Evolutionary conservation across 805 yeast species (phyloP).

Genomic region (Saccharomycopsis guyanensis): DNA sequence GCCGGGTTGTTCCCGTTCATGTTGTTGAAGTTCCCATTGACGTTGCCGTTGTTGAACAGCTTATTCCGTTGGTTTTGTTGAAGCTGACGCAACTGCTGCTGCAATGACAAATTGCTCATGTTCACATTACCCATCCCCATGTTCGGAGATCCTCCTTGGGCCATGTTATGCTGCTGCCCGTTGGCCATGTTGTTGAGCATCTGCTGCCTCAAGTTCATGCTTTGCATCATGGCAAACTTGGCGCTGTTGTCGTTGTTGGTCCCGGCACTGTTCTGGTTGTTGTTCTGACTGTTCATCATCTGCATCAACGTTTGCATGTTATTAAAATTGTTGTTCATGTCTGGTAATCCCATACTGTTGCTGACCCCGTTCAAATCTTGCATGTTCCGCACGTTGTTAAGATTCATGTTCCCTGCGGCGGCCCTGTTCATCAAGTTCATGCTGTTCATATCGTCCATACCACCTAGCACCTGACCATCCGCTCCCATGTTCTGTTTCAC

Average conservation of each 20-base stretch:
- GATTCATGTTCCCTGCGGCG: not conserved
- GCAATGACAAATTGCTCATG: not conserved
- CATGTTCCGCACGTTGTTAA: not conserved
- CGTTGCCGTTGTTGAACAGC: not conserved
- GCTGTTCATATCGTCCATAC: not conserved
- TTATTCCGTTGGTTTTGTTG: not conserved
- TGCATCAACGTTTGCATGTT: conserved; percentile 6
- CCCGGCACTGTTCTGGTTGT: not conserved
- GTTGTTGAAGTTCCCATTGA: not conserved
- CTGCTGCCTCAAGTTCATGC: not conserved
- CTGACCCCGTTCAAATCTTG: not conserved
- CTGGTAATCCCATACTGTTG: not conserved
- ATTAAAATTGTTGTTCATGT: conserved; percentile 3
- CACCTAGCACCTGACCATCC: not conserved
- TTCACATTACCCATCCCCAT: not conserved
- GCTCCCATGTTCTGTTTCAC: too few species aligned
- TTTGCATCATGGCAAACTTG: conserved; percentile 1
- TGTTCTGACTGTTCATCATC: not conserved
- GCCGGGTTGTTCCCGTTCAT: conserved; percentile 3
- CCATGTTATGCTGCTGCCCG: not conserved
- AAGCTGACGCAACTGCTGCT: not conserved
- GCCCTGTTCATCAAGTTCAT: not conserved
- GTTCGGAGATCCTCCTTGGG: not conserved
- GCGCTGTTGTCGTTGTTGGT: conserved; percentile 2
- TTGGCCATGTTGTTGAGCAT: not conserved